These are phyloP conservation scores for Arabidopsis thaliana DNA, from an alignment of 345 rosid genomes.

Conservation along the genomic window TAIR10.1 NC_003070.9:26840001-26840500, in stretches of 20 bases:
- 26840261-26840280: slow-evolving; percentile 82
- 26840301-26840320: slow-evolving; percentile 63
- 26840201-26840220: slow-evolving; percentile 59
- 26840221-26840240: slow-evolving; percentile 62
- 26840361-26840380: slow-evolving; percentile 61
- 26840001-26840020: slow-evolving; percentile 50
- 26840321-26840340: slow-evolving; percentile 58
- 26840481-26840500: slow-evolving; percentile 54
- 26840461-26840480: slow-evolving; percentile 62
- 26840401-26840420: slow-evolving; percentile 62
- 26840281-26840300: slow-evolving; percentile 78
- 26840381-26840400: slow-evolving; percentile 60
- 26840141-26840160: slow-evolving; percentile 66
- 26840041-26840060: slow-evolving; percentile 69
- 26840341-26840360: slow-evolving; percentile 77
- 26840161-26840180: slow-evolving; percentile 54
- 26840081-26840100: slow-evolving; percentile 60
- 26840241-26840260: slow-evolving; percentile 69
- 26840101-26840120: slow-evolving; percentile 61
- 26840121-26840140: slow-evolving; percentile 58
- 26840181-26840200: slow-evolving; percentile 67
- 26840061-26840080: slow-evolving; percentile 69
- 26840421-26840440: slow-evolving; percentile 64
- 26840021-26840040: slow-evolving; percentile 54
- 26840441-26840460: slow-evolving; percentile 54